Base-by-base conservation (phyloP, 352 stramenopile genomes). In the Globisporangium perplexum region DNA sequence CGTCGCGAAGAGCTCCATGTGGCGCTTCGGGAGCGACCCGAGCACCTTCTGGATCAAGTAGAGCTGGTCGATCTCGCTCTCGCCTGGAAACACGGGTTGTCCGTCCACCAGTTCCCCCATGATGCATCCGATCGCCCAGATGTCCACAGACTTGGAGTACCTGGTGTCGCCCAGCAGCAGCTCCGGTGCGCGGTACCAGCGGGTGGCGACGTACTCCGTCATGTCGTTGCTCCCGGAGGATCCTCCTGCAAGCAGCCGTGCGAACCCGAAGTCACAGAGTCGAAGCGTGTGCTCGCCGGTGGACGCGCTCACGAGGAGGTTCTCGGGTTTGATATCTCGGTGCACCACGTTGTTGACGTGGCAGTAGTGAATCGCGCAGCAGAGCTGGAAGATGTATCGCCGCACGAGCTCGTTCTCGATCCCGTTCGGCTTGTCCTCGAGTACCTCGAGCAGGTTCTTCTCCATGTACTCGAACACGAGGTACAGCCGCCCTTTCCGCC, bases 291-390 rank as follows among this genome's bases (percentile, higher is more conserved):
- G 96, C 52, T 98, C 89, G 1, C 90, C 87, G 28, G 87, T 96
- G 31, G 84, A 83, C 4, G 93, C 87, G 69, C 99, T 96, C 41
- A 99, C 87, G 15, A 99, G 74, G 45, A 99, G 66, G 69, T 99
- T 99, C 65, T 99, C 96, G 23, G 97, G 97, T 66, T 99, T 99
- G 71, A 99, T 99, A 77, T 99, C 97, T 15, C 96, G 86, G 68
- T 99, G 97, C 68, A 97, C 98, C 53, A 99, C 98, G 24, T 91
- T 96, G 48, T 98, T 86, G 1, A 66, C 63, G 65, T 99, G 97
- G 59, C 98, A 98, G 68, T 99, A 98, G 42, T 94, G 95, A 31
- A 99, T 84, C 23, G 96, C 95, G 35, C 96, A 90, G 42, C 88
- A 98, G 22, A 99, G 79, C 71, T 99, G 97, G 71, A 98, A 99